These are phyloP conservation scores for Sphagnum magellanicum DNA, from an alignment of 228 moss, liverwort and hornwort genomes.

Conservation along the genomic window DNA sequence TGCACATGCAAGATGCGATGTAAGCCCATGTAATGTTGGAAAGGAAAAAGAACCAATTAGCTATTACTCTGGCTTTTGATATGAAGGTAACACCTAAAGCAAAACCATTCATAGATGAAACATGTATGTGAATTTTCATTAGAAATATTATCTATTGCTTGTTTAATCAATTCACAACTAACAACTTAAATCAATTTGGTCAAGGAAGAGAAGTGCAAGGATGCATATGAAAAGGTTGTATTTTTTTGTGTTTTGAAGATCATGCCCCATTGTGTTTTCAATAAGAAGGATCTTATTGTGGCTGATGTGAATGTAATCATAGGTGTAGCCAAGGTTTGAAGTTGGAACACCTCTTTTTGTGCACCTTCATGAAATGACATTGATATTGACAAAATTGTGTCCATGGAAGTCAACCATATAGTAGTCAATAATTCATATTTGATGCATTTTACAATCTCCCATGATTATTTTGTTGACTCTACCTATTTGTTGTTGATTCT, in stretches of 20 bases:
- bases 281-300: conserved; percentile 96
- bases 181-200: conserved; percentile 65
- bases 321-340: conserved; percentile 96
- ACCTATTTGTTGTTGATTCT: too few species aligned
- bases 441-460: too few species aligned
- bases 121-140: conserved; percentile 88
- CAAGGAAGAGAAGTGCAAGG: conserved; percentile 94
- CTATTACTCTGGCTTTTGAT: conserved; percentile 95
- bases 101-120: conserved; percentile 88
- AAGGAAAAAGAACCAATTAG: conserved; percentile 87
- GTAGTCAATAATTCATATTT: too few species aligned
- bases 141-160: conserved; percentile 98
- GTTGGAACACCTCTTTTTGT: conserved; percentile 49
- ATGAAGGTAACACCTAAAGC: conserved; percentile 96
- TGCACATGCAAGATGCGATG: conserved; percentile 98
- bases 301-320: conserved; percentile 86
- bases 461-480: too few species aligned
- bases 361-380: conserved; percentile 85
- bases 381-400: conserved; percentile 36
- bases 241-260: conserved; percentile 95
- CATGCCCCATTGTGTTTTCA: conserved; percentile 91
- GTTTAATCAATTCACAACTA: conserved; percentile 77
- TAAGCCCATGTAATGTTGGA: conserved; percentile 94
- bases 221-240: conserved; percentile 92
- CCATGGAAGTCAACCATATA: too few species aligned